Percentiles rank a stretch among this genome's conserved stretches.
Evolutionary conservation across 805 yeast species (phyloP).

Genomic region (Wickerhamiella slavikovae): DNA sequence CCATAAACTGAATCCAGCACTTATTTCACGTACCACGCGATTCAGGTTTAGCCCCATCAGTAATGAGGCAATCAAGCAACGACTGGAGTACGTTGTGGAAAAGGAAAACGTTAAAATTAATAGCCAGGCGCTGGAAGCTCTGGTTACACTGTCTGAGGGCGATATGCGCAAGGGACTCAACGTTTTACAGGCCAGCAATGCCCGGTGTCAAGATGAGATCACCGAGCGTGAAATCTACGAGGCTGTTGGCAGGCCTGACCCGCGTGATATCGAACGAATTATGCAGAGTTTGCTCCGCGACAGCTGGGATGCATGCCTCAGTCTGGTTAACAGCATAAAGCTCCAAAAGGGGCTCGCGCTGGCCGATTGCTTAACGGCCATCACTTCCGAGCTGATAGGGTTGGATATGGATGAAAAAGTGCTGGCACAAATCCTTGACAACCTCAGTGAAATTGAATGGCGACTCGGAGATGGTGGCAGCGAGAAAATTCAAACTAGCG

Average conservation of each 20-base stretch:
- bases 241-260: slow-evolving; percentile 91
- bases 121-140: slow-evolving; percentile 39
- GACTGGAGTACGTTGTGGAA: slow-evolving; percentile 48
- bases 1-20: slow-evolving; percentile 87
- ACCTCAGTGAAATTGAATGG: slow-evolving; percentile 75
- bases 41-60: slow-evolving; percentile 78
- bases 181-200: slow-evolving; percentile 83
- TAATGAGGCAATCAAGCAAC: slow-evolving; percentile 41
- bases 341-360: slow-evolving; percentile 68
- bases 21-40: slow-evolving; percentile 83
- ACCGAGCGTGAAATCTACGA: slow-evolving; percentile 66
- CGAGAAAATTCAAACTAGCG: slow-evolving; percentile 76
- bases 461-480: slow-evolving; percentile 83
- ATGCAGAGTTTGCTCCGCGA: slow-evolving; percentile 62
- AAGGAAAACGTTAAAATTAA: slow-evolving; percentile 42
- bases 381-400: slow-evolving; percentile 47
- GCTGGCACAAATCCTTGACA: slow-evolving; percentile 42
- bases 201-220: slow-evolving; percentile 46
- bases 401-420: slow-evolving; percentile 45
- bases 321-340: slow-evolving; percentile 46
- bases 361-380: slow-evolving; percentile 62
- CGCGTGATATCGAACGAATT: slow-evolving; percentile 57
- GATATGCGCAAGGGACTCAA: slow-evolving; percentile 93
- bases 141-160: slow-evolving; percentile 62
- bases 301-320: slow-evolving; percentile 65